Evolutionary conservation across 2,329 filamentous ascomycete species (phyloP), one percentile per base, ranked within the genome.

Genomic region (Phialophora expanda): DNA sequence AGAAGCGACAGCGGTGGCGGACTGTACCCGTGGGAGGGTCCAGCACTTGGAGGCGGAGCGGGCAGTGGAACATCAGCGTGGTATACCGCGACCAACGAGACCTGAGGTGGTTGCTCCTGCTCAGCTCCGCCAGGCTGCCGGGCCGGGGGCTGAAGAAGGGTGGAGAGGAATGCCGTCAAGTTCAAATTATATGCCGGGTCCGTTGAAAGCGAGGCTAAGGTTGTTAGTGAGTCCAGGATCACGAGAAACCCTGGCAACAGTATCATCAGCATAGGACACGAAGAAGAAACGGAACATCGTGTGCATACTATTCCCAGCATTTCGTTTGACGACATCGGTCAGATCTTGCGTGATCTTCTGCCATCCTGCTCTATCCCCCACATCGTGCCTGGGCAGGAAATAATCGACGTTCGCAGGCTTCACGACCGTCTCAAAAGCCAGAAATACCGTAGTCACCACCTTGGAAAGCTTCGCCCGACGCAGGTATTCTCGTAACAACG

Each of bases 21-120:
- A 20, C 86, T 80, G 77, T 78, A 84, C 41, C 20, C 48, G 1
- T 51, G 48, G 8, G n/a, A 14, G 22, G 48, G 5, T 51, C 9
- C 48, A 51, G 48, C 22, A 12, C 20, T 51, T 14, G 75, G 64
- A 56, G 61, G 20, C 24, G 48, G 54, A 24, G 55, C 53, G 4
- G 75, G 77, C 61, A 87, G 77, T 0, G 92, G 90, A 3, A 94
- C 84, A 78, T 98, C 94, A 60, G 85, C 82, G 80, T 98, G 95
- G 77, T 96, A 96, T 66, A 90, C 86, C 51, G 88, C 89, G 6
- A 97, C 81, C 50, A 97, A 83, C 5, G 91, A 93, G 41, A 89
- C 86, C 30, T 79, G 78, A 11, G 74, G 69, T n/a, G 44, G 17
- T 7, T 77, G 77, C 20, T 53, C 48, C 28, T 64, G 55, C 22